Conservation (phyloP, 129 eudicot species). For the Heracleum sosnowskyi region DNA sequence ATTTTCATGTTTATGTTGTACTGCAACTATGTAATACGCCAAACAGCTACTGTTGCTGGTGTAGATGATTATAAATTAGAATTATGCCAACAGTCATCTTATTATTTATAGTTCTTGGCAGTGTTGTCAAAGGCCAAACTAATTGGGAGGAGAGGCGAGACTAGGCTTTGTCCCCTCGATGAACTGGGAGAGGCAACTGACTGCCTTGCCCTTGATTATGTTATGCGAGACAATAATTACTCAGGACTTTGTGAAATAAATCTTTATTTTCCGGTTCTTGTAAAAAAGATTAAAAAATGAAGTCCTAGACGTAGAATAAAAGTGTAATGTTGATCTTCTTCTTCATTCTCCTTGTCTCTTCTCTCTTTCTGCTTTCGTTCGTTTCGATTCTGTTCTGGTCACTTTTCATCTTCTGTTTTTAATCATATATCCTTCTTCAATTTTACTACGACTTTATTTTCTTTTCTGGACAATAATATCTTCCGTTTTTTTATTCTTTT, state of each 20-base stretch:
- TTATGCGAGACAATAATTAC: too few relatives aligned
- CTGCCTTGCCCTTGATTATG: too few relatives aligned
- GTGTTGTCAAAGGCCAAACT: background rate
- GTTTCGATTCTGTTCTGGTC: background rate
- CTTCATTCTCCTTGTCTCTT: background rate
- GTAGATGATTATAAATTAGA: background rate
- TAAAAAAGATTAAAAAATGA: background rate
- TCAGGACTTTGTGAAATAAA: too few relatives aligned
- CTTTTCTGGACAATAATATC: too few relatives aligned
- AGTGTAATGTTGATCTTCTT: background rate
- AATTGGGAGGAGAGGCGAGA: background rate
- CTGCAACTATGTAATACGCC: background rate
- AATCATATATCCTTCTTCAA: background rate
- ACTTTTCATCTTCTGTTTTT: background rate
- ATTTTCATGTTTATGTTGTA: background rate
- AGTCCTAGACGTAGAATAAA: background rate
- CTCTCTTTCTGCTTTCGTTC: background rate
- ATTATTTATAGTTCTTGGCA: background rate
- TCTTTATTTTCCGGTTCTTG: background rate
- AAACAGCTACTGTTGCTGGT: background rate
- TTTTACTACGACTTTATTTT: background rate
- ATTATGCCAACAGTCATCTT: background rate
- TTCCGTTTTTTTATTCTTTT: background rate
- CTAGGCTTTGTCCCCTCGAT: background rate
- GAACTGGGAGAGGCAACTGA: background rate